Conservation (phyloP, 352 stramenopile genomes). For the Pythium periplocum region DNA sequence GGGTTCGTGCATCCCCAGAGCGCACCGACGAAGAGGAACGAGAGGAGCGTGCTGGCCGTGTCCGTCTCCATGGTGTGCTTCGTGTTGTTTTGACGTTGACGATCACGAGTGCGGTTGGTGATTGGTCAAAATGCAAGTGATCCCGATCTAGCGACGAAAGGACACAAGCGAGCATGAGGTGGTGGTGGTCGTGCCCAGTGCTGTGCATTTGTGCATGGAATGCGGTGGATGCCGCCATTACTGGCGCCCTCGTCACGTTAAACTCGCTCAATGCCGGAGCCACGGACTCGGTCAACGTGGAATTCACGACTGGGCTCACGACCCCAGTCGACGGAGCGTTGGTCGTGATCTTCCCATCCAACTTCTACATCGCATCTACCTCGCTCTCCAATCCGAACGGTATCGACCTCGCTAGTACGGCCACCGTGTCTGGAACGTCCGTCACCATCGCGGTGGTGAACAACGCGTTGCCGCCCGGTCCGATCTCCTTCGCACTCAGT, state of each 20-base stretch:
- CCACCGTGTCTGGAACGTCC: conserved; percentile 20
- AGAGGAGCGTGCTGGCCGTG: conserved; percentile 41
- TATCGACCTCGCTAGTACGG: conserved; percentile 20
- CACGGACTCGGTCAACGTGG: conserved; percentile 23
- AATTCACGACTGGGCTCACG: conserved; percentile 25
- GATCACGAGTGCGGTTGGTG: not conserved
- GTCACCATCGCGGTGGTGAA: conserved; percentile 33
- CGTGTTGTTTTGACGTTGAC: not conserved
- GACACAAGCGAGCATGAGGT: not conserved
- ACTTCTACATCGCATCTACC: conserved; percentile 36
- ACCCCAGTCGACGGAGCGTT: conserved; percentile 42
- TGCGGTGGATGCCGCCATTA: conserved; percentile 23
- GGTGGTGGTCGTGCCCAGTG: no score
- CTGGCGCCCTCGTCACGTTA: conserved; percentile 24
- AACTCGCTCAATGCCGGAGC: conserved; percentile 23
- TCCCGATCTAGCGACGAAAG: not conserved
- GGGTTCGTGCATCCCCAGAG: conserved; percentile 86
- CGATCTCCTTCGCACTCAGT: conserved; percentile 39
- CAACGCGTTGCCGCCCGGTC: conserved; percentile 14
- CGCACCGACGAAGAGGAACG: conserved; percentile 78
- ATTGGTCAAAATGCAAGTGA: conserved; percentile 6
- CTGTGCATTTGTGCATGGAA: no score
- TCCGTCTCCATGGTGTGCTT: not conserved
- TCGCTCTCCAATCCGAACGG: conserved; percentile 17
- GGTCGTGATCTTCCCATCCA: conserved; percentile 40